A percentile compares a stretch with the other conserved stretches of the same genome.
Evolutionary conservation across 108 stramenopile species (phyloP).

Genomic region (Nitzschia putrida): DNA sequence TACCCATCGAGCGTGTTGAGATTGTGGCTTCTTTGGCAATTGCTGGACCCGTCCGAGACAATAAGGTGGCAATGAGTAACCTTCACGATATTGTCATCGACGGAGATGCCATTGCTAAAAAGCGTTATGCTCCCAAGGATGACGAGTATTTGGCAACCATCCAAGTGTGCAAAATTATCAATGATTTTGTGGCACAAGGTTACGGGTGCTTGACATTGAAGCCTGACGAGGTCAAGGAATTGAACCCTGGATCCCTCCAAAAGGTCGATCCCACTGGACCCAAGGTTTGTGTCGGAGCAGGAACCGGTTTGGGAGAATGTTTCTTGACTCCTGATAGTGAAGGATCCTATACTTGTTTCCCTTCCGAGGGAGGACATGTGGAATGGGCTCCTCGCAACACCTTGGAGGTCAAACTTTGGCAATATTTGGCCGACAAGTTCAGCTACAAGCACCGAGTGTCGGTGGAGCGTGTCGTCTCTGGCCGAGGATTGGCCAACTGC

Average conservation of each 20-base stretch:
- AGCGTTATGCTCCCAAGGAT: slow-evolving; percentile 27
- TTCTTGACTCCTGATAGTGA: slow-evolving; percentile 69
- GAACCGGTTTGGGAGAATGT: slow-evolving; percentile 96
- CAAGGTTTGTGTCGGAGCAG: slow-evolving; percentile 94
- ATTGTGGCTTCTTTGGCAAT: slow-evolving; percentile 86
- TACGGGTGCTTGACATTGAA: slow-evolving; percentile 93
- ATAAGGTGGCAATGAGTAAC: slow-evolving; percentile 80
- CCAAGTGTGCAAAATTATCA: slow-evolving; percentile 77
- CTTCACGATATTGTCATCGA: slow-evolving; percentile 62
- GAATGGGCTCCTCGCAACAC: slow-evolving; percentile 89
- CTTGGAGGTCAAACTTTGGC: slow-evolving; percentile 72
- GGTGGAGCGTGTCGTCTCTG: slow-evolving; percentile 94
- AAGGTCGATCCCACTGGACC: slow-evolving; percentile 66
- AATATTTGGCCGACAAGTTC: slow-evolving; percentile 73
- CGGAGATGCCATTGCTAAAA: slow-evolving; percentile 65
- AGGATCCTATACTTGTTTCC: slow-evolving; percentile 84
- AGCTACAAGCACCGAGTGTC: slow-evolving; percentile 71
- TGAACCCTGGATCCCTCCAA: slow-evolving; percentile 49
- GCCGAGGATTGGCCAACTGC: slow-evolving; percentile 91
- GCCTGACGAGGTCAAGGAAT: slow-evolving; percentile 55
- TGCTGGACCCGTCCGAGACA: slow-evolving; percentile 91
- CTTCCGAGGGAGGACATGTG: slow-evolving; percentile 96
- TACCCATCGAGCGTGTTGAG: slow-evolving; percentile 29
- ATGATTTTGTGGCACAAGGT: slow-evolving; percentile 96
- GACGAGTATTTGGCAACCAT: slow-evolving; percentile 40